These are phyloP conservation scores for Albifimbria verrucaria DNA, from an alignment of 2,329 filamentous ascomycete genomes.

Conservation along the genomic window DNA sequence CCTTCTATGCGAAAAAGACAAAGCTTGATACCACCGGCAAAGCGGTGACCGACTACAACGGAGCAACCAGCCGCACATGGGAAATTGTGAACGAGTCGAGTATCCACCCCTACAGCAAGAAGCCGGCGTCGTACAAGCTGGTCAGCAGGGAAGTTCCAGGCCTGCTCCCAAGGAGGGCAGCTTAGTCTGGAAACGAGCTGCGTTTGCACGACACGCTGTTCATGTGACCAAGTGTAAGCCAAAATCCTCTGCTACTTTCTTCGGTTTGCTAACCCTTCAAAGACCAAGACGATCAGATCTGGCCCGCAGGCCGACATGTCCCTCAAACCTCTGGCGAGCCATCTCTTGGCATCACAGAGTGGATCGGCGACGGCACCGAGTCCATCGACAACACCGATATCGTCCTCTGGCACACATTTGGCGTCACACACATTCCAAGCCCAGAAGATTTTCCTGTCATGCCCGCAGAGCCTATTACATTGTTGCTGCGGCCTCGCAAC, in stretches of 20 bases:
- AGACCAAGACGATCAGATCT: slow-evolving; percentile 79
- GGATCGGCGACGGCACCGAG: slow-evolving; percentile 69
- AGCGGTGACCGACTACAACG: slow-evolving; percentile 76
- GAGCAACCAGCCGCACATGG: slow-evolving; percentile 77
- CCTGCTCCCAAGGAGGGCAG: slow-evolving; percentile 78
- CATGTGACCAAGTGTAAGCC: slow-evolving; percentile 83
- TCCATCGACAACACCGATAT: slow-evolving; percentile 78
- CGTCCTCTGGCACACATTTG: slow-evolving; percentile 93
- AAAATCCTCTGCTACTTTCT: neutral
- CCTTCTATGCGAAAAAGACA: slow-evolving; percentile 82
- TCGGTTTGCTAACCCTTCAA: slow-evolving; percentile 15
- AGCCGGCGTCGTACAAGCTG: slow-evolving; percentile 83
- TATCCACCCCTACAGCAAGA: slow-evolving; percentile 81
- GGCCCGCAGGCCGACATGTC: slow-evolving; percentile 82
- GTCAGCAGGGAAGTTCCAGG: slow-evolving; percentile 80
- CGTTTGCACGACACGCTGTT: slow-evolving; percentile 81
- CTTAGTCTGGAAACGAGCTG: slow-evolving; percentile 85
- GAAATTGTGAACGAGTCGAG: slow-evolving; percentile 84
- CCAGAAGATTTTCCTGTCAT: slow-evolving; percentile 93
- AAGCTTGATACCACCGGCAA: slow-evolving; percentile 69
- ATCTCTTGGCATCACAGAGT: slow-evolving; percentile 67
- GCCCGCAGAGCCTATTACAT: slow-evolving; percentile 80
- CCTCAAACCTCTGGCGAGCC: slow-evolving; percentile 83
- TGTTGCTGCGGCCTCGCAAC: slow-evolving; percentile 74
- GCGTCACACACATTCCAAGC: slow-evolving; percentile 82